Evolutionary conservation across 1,284 basidiomycete genomes (phyloP).

Genomic region (Marasmius fiardii): DNA sequence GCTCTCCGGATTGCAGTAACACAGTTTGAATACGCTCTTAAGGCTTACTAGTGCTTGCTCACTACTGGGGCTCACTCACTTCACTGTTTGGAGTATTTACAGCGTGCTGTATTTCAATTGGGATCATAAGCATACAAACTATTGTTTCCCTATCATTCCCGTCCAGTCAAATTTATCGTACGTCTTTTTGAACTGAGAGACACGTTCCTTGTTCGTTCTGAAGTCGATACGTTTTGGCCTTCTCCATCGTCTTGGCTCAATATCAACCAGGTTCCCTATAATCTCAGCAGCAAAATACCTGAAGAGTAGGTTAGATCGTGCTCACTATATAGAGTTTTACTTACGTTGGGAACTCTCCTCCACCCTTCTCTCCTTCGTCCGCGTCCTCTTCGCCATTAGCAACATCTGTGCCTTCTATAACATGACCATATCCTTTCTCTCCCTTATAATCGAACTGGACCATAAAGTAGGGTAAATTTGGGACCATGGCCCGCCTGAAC

Average conservation of each 20-base stretch:
- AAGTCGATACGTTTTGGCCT: constrained; percentile 76
- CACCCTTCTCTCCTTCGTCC: constrained; percentile 85
- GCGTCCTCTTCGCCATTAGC: constrained; percentile 64
- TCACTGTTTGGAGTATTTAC: too few species aligned
- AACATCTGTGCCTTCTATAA: constrained; percentile 85
- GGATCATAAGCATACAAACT: not conserved
- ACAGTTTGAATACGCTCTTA: too few species aligned
- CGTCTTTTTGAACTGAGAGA: constrained; percentile 62
- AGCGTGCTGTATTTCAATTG: not conserved
- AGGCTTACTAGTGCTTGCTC: too few species aligned
- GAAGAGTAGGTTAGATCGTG: not conserved
- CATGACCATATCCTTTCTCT: constrained; percentile 95
- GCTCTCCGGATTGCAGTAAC: too few species aligned
- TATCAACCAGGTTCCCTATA: constrained; percentile 85
- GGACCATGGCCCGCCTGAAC: constrained; percentile 90
- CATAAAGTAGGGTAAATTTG: constrained; percentile 98
- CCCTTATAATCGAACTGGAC: constrained; percentile 98
- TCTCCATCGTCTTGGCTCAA: constrained; percentile 88
- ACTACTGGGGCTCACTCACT: too few species aligned
- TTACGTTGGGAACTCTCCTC: constrained; percentile 84
- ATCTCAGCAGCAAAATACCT: constrained; percentile 97
- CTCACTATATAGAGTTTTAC: constrained; percentile 21
- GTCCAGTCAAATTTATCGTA: constrained; percentile 82
- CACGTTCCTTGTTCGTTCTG: constrained; percentile 66
- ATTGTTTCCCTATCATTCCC: constrained; percentile 50